Evolutionary conservation across 305 asterid genomes (phyloP), one percentile per base, ranked within the genome.

Genomic region (Fraxinus sp.): DNA sequence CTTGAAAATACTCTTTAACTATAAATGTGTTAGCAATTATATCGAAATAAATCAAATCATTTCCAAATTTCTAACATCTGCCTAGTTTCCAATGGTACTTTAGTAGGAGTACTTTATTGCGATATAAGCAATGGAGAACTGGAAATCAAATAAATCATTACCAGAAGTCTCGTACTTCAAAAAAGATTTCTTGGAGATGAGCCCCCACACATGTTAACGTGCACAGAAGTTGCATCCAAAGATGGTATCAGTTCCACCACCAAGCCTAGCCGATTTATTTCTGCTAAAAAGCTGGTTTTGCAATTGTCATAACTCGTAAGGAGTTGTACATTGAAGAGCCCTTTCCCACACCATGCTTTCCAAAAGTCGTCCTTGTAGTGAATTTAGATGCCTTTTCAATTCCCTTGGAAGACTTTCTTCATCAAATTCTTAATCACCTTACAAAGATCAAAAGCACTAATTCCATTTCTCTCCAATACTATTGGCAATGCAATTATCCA

Each of bases 261-360:
- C 89, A 96, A 87, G 84, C 97, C 97, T 79, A 88, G 91, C 32
- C 94, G 98, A 79, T 81, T 91, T 76, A 96, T 93, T 87, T 96
- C 99, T 5, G 89, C 91, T 79, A 97, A 91, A 85, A 96, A 94
- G 91, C 82, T 72, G 98, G 97, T 84, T 88, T 87, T 44, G 99
- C 99, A 79, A 96, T 95, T 20, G 86, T 85, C 89, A 94, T 86
- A 32, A 32, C 30, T 28, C 30, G 3, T 2, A 28, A 28, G 79
- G 98, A 94, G 88, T 96, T 96, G 91, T 96, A 94, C 97, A 96
- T 94, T 3, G 98, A 96, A 76, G 99, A 96, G 75, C 98, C 98
- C 83, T 94, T 96, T 79, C 98, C 99, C 99, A 96, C 49, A 94
- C 99, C 98, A 94, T 91, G 84, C 97, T 94, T 86, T 96, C 99